A percentile compares a stretch with the other conserved stretches of the same genome.
Conservation (phyloP, 2,329 filamentous ascomycete genomes). For the Penicillium capsulatum region DNA sequence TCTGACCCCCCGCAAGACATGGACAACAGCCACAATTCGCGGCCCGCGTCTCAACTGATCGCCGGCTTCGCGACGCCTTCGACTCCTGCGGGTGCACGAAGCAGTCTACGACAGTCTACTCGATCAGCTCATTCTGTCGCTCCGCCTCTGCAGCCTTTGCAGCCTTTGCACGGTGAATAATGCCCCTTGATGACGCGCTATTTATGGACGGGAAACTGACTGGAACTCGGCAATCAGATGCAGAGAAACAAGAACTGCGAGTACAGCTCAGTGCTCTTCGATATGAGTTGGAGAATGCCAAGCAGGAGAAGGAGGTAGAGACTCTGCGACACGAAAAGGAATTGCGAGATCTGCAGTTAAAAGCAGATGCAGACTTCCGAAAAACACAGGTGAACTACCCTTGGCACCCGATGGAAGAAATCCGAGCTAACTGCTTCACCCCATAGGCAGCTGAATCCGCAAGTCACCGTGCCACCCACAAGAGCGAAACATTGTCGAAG, state of each 20-base stretch:
- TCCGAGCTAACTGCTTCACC: constrained; percentile 3
- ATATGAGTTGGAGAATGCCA: constrained; percentile 81
- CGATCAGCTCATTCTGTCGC: constrained; percentile 34
- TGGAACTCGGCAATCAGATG: constrained; percentile 25
- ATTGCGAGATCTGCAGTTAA: constrained; percentile 70
- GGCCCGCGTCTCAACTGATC: constrained; percentile 58
- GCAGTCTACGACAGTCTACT: constrained; percentile 36
- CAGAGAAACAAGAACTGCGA: constrained; percentile 70
- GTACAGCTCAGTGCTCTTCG: constrained; percentile 82
- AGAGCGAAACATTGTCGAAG: constrained; percentile 51
- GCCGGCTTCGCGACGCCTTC: constrained; percentile 49
- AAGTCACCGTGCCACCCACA: constrained; percentile 49
- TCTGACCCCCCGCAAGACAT: too few species aligned
- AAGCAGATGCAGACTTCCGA: constrained; percentile 82
- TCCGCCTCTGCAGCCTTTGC: constrained; percentile 27
- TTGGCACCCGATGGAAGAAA: too few species aligned
- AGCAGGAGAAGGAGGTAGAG: constrained; percentile 80
- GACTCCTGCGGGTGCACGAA: constrained; percentile 32
- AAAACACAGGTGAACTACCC: constrained; percentile 49
- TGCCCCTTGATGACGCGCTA: not conserved
- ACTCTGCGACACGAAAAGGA: constrained; percentile 78
- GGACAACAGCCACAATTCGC: constrained; percentile 43
- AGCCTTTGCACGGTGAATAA: constrained; percentile 37
- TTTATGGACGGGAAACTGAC: constrained; percentile 8
- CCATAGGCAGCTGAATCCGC: constrained; percentile 50